A percentile compares a stretch with the other conserved stretches of the same genome.
Conservation (phyloP, 345 rosid genomes). For the Hibiscus mutabilis region DNA sequence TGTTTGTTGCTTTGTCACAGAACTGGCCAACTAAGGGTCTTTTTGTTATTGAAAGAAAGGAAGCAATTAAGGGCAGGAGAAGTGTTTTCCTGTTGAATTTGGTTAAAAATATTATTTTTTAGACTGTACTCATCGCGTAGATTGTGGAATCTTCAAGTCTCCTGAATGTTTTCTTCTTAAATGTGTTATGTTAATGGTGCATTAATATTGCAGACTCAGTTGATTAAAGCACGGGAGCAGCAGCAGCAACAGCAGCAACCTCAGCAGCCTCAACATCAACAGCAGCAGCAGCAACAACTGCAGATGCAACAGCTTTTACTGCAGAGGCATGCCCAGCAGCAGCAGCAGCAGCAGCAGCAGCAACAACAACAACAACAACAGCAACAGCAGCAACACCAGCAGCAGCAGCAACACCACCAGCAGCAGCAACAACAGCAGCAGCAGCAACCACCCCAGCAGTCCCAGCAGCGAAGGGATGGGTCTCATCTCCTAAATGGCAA, state of each 20-base stretch:
- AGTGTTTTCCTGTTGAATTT: not conserved
- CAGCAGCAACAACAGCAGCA: constrained; percentile 43
- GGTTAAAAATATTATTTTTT: not conserved
- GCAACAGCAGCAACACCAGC: constrained; percentile 34
- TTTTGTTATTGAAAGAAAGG: not conserved
- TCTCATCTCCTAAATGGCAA: constrained; percentile 71
- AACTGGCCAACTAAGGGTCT: not conserved
- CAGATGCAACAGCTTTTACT: constrained; percentile 32
- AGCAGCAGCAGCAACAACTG: constrained; percentile 26
- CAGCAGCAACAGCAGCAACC: constrained; percentile 35
- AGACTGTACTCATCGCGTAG: not conserved
- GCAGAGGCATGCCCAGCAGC: constrained; percentile 38
- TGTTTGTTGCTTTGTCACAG: not conserved
- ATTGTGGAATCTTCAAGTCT: not conserved
- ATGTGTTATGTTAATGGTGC: constrained; percentile 2
- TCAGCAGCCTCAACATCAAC: constrained; percentile 31
- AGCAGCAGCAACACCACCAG: constrained; percentile 32
- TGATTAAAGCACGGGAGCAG: constrained; percentile 56
- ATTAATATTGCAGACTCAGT: constrained; percentile 42
- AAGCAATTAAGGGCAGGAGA: not conserved
- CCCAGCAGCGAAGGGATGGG: constrained; percentile 70
- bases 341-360: constrained; percentile 37
- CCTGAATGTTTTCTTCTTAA: not conserved
- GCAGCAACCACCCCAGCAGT: constrained; percentile 43
- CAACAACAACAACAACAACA: constrained; percentile 35